These are phyloP conservation scores for Aotearoamyces nothofagi DNA, from an alignment of 2,329 filamentous ascomycete species.

Conservation along the genomic window DNA sequence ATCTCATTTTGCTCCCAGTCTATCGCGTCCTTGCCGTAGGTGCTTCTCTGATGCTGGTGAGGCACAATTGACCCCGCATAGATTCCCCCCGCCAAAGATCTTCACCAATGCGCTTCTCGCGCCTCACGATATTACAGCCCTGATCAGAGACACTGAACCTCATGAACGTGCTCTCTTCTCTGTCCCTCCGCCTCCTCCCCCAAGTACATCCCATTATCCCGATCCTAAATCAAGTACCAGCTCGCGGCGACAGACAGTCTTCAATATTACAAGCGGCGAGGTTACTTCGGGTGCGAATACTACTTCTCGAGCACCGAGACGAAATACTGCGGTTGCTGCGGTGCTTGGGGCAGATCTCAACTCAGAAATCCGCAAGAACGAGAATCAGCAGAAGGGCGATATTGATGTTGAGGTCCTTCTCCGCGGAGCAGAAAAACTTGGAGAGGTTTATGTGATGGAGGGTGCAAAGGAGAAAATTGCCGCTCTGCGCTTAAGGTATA, in stretches of 20 bases:
- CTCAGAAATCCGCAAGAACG: slow-evolving; percentile 51
- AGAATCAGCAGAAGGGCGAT: slow-evolving; percentile 42
- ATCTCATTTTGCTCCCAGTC: slow-evolving; percentile 62
- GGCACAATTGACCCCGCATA: slow-evolving; percentile 21
- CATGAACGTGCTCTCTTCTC: slow-evolving; percentile 95
- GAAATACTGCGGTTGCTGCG: slow-evolving; percentile 75
- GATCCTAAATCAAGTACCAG: slow-evolving; percentile 19
- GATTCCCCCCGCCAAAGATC: slow-evolving; percentile 81
- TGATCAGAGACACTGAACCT: slow-evolving; percentile 88
- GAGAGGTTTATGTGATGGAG: slow-evolving; percentile 70
- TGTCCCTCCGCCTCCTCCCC: slow-evolving; percentile 50
- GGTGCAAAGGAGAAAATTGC: slow-evolving; percentile 67
- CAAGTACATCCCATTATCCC: slow-evolving; percentile 28
- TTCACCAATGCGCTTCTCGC: slow-evolving; percentile 89
- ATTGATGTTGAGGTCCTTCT: slow-evolving; percentile 79
- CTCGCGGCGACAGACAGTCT: slow-evolving; percentile 44
- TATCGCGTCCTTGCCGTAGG: slow-evolving; percentile 61
- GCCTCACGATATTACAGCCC: slow-evolving; percentile 77
- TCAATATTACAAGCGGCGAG: slow-evolving; percentile 45
- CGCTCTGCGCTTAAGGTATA: slow-evolving; percentile 54
- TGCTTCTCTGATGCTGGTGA: background rate
- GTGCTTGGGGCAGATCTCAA: slow-evolving; percentile 82
- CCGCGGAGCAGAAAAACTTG: slow-evolving; percentile 77
- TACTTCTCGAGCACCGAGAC: slow-evolving; percentile 35
- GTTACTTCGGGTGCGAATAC: slow-evolving; percentile 38